Evolutionary conservation across 2,329 filamentous ascomycete species (phyloP).

Genomic region (Claviceps quebecensis): DNA sequence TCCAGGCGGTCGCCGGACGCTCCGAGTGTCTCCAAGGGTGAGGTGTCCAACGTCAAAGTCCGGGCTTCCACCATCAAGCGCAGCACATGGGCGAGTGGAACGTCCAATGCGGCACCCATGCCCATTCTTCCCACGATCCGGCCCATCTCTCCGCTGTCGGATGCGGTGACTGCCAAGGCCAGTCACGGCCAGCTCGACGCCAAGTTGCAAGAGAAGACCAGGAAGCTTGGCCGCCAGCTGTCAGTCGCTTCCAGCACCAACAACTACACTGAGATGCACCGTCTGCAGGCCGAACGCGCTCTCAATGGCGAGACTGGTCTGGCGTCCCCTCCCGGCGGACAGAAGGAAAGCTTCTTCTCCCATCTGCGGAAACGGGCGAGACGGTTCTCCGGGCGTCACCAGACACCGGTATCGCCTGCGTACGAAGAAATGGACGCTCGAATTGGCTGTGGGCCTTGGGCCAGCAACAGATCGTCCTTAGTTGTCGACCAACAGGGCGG

Average conservation of each 20-base stretch:
- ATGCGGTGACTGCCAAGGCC: conserved; percentile 80
- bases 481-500: conserved; percentile 48
- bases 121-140: conserved; percentile 89
- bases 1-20: conserved; percentile 30
- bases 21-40: conserved; percentile 25
- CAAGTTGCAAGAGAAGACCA: conserved; percentile 44
- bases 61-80: conserved; percentile 54
- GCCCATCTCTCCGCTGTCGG: conserved; percentile 91
- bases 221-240: conserved; percentile 90
- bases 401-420: conserved; percentile 62
- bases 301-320: conserved; percentile 69
- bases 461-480: conserved; percentile 72
- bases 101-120: conserved; percentile 73
- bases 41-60: conserved; percentile 22
- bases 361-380: conserved; percentile 88
- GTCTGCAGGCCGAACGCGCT: conserved; percentile 81
- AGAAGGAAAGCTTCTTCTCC: conserved; percentile 96
- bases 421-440: conserved; percentile 88
- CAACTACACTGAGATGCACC: conserved; percentile 79
- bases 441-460: conserved; percentile 81
- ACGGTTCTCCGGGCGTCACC: conserved; percentile 81
- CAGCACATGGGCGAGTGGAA: conserved; percentile 83
- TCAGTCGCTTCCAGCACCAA: conserved; percentile 87
- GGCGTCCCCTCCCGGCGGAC: conserved; percentile 61
- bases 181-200: conserved; percentile 47